Base-by-base conservation (phyloP, 768 basidiomycete genomes). In the Tricholoma bakamatsutake region DNA sequence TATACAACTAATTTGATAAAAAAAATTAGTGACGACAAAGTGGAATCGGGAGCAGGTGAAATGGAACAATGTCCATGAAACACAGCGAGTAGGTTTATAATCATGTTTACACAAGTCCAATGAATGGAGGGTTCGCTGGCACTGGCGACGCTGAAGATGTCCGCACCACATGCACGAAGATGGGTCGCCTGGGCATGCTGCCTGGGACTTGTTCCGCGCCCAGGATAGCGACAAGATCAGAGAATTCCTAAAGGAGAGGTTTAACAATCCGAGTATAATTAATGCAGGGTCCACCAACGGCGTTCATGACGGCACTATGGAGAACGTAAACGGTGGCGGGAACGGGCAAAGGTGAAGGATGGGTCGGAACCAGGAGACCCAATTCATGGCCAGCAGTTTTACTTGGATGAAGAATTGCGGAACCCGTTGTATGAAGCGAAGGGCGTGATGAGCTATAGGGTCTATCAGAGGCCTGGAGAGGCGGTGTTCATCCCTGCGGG, bases 401-500 rank as follows among this genome's bases (percentile, higher is more conserved):
- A 94, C 67, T 73, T 98, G 50, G 90, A 96, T 67, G 72, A 80
- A 40, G 68, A 72, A 3, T 63, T 91, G 62, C 77, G 91, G 62
- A 78, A 78, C 66, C 80, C 87, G 67, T 71, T 98, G 39, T 87
- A 66, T 62, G 80, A 84, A 4, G 70, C 81, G 60, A 76, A 77
- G 55, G 86, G 85, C 2, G 90, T 98, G 28, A 81, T 73, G 72
- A 88, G 89, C 58, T 87, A 84, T 72, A 74, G 93, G 53, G 79
- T 98, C 17, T 95, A 93, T 69, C 96, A 98, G 70, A 80, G 81
- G 61, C 90, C 91, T 2, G 93, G 93, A n/a, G 90, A 98, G 65
- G 95, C 93, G 0, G 86, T 98, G 11, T 94, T 97, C 69, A 93
- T 98, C 58, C 95, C 95, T 12, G 95, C 95, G 2, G 95, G 93